Evolutionary conservation across 257 asterid genomes (phyloP), one percentile per base, ranked within the genome.

Genomic region (Nicotiana paniculata): DNA sequence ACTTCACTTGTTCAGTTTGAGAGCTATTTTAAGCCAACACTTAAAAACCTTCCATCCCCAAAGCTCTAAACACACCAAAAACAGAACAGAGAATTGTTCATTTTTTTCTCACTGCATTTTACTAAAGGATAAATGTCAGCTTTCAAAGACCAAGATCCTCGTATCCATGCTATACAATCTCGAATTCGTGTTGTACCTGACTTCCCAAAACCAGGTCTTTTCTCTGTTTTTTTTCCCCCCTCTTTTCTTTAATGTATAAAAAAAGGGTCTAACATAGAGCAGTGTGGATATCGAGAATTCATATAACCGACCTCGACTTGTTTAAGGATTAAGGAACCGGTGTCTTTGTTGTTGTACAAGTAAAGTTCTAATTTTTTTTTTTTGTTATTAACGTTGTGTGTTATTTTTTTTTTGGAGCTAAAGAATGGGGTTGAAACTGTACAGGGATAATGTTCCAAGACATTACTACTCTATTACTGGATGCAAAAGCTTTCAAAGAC

Each of bases 391-490:
- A 26, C 4, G 5, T 67, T 67, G 74, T 66, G 5, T 32, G 5
- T 32, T 32, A 65, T 18, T 18, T 28, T 13, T 79, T 66, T 26
- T 70, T 70, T 28, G 9, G 26, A 57, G 63, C 63, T 57, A 57
- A 57, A 57, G 9, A 55, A 55, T 17, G 64, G 3, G 28, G 6
- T 46, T 9, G 8, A 24, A 46, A 46, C 51, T 75, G 11, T 54
- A 54, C 90, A 93, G 98, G 98, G 82, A 93, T 93, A 82, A 91
- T 92, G 98, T 93, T 93, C 84, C 98, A 93, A 87, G 98, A 93
- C 81, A 92, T 93, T 28, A 93, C 98, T 35, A 92, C 97, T 28
- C 90, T 93, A 18, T 84, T 93, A 46, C 93, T 93, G 65, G 93
- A 93, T 83, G 96, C 93, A 4, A 92, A 90, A 81, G 88, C 95